Evolutionary conservation across 257 asterid species (phyloP), one percentile per base, ranked within the genome.

Genomic region (Nicotiana undulata): DNA sequence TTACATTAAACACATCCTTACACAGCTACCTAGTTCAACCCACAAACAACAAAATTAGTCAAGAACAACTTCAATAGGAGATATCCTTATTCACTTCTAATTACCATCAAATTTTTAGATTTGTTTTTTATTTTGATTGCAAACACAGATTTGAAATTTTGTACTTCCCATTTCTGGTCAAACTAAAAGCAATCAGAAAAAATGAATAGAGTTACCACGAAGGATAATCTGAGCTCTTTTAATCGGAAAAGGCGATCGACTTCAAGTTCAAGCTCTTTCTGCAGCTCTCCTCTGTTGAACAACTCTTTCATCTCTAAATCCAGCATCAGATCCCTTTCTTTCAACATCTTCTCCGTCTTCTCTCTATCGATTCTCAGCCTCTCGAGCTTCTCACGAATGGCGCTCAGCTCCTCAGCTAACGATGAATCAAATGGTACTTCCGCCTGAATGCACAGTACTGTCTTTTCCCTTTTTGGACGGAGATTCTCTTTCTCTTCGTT

Each of bases 181-280:
- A 10, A 22, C 3, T 12, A 6, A 72, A 79, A 31, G 11, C 4
- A 68, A 78, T 68, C 28, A 55, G 56, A 46, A 40, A 20, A 56
- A 75, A 52, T 5, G 52, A 24, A 76, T 75, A 29, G 77, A 56
- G 11, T 13, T 72, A 94, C 98, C 92, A 75, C 81, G 87, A 92
- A 92, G 52, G 94, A 90, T 74, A 91, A 56, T 80, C 82, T 90
- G 87, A 95, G 91, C 86, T 95, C 91, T 55, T 91, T 91, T 67
- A 95, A 88, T 55, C 98, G 93, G 68, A 89, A 95, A 86, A 95
- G 58, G 10, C 98, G 88, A 84, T 95, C 99, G 4, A 95, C 93
- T 85, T 95, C 97, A n/a, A 89, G 89, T 84, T 95, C 99, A 3
- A 93, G 92, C 84, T 88, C 84, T 77, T 90, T 92, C 91, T 95